Evolutionary conservation across 306 rosid genomes (phyloP), one percentile per base, ranked within the genome.

Genomic region (Casuarina cunninghamiana): DNA sequence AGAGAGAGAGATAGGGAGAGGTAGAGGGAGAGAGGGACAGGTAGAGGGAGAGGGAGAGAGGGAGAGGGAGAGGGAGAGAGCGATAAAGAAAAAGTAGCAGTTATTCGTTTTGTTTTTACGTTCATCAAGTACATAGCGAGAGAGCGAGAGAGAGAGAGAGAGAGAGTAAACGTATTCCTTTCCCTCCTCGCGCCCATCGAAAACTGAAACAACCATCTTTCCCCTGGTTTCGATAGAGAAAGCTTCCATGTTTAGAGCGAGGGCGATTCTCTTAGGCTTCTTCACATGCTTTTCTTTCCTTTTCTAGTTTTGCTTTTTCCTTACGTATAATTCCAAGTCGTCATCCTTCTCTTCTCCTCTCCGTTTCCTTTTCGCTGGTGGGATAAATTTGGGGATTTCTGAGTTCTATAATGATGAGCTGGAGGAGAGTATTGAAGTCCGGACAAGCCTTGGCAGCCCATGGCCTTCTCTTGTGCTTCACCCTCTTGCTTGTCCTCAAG

Each of bases 381-480:
- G 62, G 61, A 46, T 48, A 19, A 66, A 3, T 13, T 65, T 60
- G 60, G 53, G 55, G 2, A 53, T 72, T 35, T 2, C 35, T 21
- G 21, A 51, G 61, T 4, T 42, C 46, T 69, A 38, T 62, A 54
- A 62, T 77, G 81, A 93, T 85, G 98, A 91, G 86, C 83, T 96
- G 99, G 99, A 84, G 93, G 70, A 93, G 97, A 77, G 98, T 96
- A 7, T 91, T 96, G 93, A 91, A 87, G 80, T 91, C 99, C 50
- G 91, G 88, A 5, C 98, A 93, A 79, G 92, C 96, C 53, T 77
- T 93, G 15, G 85, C 88, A 44, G 98, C 98, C n/a, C 99, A 96
- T 80, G 80, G 79, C 77, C 83, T 89, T 63, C 97, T 91, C 43
- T 72, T 93, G n/a, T 87, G 80, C 82, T 96, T 93, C 84, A 96